Evolutionary conservation across 306 rosid genomes (phyloP).

Genomic region (Lagenaria siceraria): DNA sequence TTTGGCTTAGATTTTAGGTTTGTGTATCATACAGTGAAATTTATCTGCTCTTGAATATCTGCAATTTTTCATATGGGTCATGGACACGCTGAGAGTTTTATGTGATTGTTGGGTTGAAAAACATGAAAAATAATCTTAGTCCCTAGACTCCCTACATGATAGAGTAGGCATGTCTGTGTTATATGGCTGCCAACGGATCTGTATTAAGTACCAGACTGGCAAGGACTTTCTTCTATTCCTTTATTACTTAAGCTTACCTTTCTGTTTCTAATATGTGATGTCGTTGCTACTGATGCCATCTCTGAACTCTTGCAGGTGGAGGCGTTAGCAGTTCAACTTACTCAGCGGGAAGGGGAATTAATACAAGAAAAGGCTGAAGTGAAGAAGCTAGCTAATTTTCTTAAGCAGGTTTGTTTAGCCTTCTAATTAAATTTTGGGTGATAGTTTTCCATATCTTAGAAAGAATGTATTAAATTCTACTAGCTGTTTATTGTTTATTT

Average conservation of each 20-base stretch:
- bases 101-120: background rate
- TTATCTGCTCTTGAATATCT: background rate
- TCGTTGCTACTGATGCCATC: background rate
- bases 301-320: constrained; percentile 29
- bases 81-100: background rate
- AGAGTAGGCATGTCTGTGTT: background rate
- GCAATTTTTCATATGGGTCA: background rate
- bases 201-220: background rate
- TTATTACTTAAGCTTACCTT: background rate
- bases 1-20: background rate
- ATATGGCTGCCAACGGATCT: background rate
- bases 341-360: constrained; percentile 56
- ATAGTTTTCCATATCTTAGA: background rate
- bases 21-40: background rate
- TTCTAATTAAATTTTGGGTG: background rate
- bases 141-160: background rate
- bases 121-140: background rate
- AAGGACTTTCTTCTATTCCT: background rate
- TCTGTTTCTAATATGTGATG: background rate
- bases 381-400: constrained; percentile 87
- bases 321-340: constrained; percentile 87
- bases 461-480: background rate
- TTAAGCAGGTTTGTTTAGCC: constrained; percentile 63
- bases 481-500: background rate
- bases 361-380: constrained; percentile 93